Conservation (phyloP, 306 rosid genomes). For the Albizia julibrissin region DNA sequence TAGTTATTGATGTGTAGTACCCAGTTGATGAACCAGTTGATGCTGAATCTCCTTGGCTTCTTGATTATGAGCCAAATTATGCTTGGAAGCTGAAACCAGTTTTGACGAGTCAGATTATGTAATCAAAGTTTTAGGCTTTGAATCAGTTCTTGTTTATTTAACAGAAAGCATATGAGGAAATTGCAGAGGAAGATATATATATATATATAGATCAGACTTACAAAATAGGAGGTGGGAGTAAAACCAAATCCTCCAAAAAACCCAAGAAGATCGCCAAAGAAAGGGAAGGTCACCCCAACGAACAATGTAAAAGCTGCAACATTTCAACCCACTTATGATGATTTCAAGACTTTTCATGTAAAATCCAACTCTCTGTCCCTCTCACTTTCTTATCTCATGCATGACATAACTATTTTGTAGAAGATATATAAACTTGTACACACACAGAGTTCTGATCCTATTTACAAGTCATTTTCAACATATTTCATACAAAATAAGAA, state of each 20-base stretch:
- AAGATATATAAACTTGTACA: neutral
- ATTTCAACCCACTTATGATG: conserved; percentile 12
- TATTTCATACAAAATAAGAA: too few species aligned
- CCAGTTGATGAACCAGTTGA: conserved; percentile 89
- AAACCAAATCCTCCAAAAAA: conserved; percentile 97
- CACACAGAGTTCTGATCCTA: too few species aligned
- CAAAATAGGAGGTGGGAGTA: conserved; percentile 86
- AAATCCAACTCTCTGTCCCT: neutral
- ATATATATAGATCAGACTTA: conserved; percentile 32
- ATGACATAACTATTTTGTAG: neutral
- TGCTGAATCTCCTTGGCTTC: conserved; percentile 84
- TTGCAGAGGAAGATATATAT: neutral
- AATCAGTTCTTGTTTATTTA: conserved; percentile 4
- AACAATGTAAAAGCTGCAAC: conserved; percentile 75
- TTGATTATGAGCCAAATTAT: conserved; percentile 86
- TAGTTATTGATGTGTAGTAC: conserved; percentile 50
- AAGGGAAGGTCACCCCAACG: conserved; percentile 81
- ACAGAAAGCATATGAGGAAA: conserved; percentile 7
- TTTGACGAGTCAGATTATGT: neutral
- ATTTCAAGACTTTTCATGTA: neutral
- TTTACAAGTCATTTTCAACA: too few species aligned
- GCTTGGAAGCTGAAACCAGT: conserved; percentile 73
- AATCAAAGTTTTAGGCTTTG: neutral
- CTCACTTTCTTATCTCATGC: neutral
- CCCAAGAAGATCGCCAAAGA: conserved; percentile 96